Evolutionary conservation across 352 stramenopile species (phyloP).

Genomic region (Phytophthora palmivora): DNA sequence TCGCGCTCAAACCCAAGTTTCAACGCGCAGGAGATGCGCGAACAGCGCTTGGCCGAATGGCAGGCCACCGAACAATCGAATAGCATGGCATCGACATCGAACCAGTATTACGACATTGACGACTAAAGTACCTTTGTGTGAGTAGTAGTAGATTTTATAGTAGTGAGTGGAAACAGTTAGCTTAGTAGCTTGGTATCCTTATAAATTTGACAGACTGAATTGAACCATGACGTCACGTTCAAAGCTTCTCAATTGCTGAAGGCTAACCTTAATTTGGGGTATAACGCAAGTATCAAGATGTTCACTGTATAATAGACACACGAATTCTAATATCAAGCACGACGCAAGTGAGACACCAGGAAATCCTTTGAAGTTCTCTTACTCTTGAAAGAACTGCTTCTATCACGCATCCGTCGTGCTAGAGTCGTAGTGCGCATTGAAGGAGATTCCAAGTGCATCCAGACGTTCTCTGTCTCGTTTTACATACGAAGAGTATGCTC

Average conservation of each 20-base stretch:
- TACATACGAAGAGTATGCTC: constrained; percentile 54
- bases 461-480: constrained; percentile 51
- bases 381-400: background rate
- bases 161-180: constrained; percentile 8
- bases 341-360: too few species aligned
- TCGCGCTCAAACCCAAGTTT: constrained; percentile 27
- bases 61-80: constrained; percentile 17
- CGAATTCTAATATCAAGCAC: too few species aligned
- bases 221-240: too few species aligned
- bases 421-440: constrained; percentile 15
- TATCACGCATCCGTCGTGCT: background rate
- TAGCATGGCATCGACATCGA: constrained; percentile 10
- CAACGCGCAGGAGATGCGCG: constrained; percentile 29
- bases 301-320: too few species aligned
- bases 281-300: too few species aligned
- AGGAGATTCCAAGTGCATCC: constrained; percentile 50
- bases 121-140: constrained; percentile 17
- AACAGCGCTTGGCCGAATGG: constrained; percentile 31
- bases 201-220: constrained; percentile 30
- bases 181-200: background rate
- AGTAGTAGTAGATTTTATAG: constrained; percentile 14
- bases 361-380: background rate
- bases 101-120: constrained; percentile 36
- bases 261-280: background rate
- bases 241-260: background rate